A percentile compares a stretch with the other conserved stretches of the same genome.
Conservation (phyloP, 352 stramenopile species). For the Nothophytophthora sp. region DNA sequence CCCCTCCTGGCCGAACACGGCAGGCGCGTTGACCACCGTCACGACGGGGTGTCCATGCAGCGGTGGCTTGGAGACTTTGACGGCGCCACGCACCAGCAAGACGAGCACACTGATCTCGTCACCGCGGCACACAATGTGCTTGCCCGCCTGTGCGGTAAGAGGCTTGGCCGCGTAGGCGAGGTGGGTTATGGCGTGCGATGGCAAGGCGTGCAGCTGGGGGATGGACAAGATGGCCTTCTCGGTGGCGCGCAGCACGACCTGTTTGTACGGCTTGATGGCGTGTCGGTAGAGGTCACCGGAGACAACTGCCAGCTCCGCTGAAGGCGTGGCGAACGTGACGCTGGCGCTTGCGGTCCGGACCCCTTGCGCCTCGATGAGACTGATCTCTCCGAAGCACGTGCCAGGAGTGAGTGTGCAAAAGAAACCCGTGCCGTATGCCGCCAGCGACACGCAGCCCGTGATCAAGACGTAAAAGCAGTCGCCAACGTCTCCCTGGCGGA, state of each 20-base stretch:
- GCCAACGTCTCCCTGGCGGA: constrained; percentile 67
- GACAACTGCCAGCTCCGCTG: constrained; percentile 56
- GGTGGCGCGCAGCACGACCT: constrained; percentile 56
- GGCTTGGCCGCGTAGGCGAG: constrained; percentile 68
- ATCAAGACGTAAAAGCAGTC: constrained; percentile 79
- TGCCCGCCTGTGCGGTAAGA: constrained; percentile 39
- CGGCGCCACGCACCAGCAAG: constrained; percentile 57
- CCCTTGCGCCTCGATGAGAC: constrained; percentile 52
- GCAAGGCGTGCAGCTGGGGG: constrained; percentile 42
- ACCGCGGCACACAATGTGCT: constrained; percentile 46
- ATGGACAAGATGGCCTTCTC: constrained; percentile 58
- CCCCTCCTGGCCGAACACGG: constrained; percentile 72
- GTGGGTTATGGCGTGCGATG: constrained; percentile 55
- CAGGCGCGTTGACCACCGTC: constrained; percentile 59
- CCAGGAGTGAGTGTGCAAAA: constrained; percentile 70
- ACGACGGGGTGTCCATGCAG: constrained; percentile 27
- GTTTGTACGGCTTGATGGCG: constrained; percentile 73
- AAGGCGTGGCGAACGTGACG: constrained; percentile 51
- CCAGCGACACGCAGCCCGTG: constrained; percentile 58
- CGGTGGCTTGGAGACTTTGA: constrained; percentile 56
- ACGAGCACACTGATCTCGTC: constrained; percentile 66
- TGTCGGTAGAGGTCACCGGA: constrained; percentile 67
- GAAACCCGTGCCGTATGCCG: constrained; percentile 66
- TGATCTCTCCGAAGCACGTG: constrained; percentile 74
- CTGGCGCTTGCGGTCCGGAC: constrained; percentile 62